Evolutionary conservation across 1,284 basidiomycete species (phyloP), one percentile per base, ranked within the genome.

Genomic region (Rhodotorula sp.): DNA sequence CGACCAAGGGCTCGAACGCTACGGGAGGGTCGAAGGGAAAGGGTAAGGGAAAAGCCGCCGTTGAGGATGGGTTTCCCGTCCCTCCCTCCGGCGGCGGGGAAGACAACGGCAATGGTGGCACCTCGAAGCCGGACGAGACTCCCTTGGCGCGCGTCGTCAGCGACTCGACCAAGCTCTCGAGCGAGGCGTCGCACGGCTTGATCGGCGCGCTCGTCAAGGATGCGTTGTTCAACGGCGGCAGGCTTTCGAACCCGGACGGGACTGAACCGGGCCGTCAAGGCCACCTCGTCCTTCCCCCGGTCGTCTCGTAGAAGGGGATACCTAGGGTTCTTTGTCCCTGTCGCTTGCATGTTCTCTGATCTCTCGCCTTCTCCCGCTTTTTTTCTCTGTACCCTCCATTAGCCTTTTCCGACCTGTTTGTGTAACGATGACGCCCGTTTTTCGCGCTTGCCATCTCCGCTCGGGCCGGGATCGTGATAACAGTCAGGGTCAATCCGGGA

Each of bases 191-290:
- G 26, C 69, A 77, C 29, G 71, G 71, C 7, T 56, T 77, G 29
- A 70, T 77, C 56, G 71, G 69, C 49, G 71, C 71, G 39, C 67
- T 77, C 46, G 65, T 77, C 65, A 77, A 77, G 63, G 75, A 77
- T 39, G 64, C 71, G 43, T 56, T 77, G 21, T 77, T 77, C 73
- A 77, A 74, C 62, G 62, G 68, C 14, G 69, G 72, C 16, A 58
- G 39, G 23, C 59, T 74, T 18, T 51, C 63, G 3, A 49, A 66
- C 31, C 58, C 58, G 31, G 63, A 43, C 6, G 63, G 58, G 15
- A 47, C 18, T 1, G 62, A 58, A 23, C 23, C 46, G 6, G 52
- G 23, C 14, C 29, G 52, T 12, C 51, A 49, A 18, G 54, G 56
- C 5, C 43, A 34, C 16, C 69, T 76, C 26, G 20, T 57, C 12